These are phyloP conservation scores for Nepenthes gracilis DNA, from an alignment of 148 eudicot species.

Conservation along the genomic window DNA sequence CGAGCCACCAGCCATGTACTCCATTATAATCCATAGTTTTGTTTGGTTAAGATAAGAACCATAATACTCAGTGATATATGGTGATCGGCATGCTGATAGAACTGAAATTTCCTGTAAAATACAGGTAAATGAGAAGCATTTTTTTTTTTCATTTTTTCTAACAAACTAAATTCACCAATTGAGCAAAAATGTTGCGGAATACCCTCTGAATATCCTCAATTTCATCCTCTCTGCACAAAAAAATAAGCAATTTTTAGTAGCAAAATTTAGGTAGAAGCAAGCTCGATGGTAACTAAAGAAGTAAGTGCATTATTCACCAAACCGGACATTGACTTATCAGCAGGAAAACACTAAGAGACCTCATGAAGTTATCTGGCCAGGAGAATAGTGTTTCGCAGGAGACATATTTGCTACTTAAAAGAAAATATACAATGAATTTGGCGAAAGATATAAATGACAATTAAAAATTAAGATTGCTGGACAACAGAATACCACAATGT, in stretches of 20 bases:
- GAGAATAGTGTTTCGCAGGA: no score
- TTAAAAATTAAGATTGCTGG: no score
- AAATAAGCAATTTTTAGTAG: conserved; percentile 5
- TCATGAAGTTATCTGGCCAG: no score
- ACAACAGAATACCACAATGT: no score
- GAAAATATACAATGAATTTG: no score
- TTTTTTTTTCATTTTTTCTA: neutral
- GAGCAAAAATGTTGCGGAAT: conserved; percentile 6
- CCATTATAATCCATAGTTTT: conserved; percentile 93
- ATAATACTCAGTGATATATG: conserved; percentile 90
- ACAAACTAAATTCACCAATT: conserved; percentile 4
- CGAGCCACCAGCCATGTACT: conserved; percentile 99
- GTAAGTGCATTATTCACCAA: neutral
- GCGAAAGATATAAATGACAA: no score
- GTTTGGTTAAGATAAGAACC: conserved; percentile 86
- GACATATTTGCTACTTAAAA: no score
- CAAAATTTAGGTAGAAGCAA: neutral
- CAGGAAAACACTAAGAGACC: no score
- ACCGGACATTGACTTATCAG: no score
- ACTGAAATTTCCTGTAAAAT: conserved; percentile 84
- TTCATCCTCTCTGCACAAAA: conserved; percentile 77
- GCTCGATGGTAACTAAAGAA: neutral
- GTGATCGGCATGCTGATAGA: conserved; percentile 83
- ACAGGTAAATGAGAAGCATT: conserved; percentile 1
- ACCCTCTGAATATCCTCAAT: conserved; percentile 97